A percentile compares a stretch with the other conserved stretches of the same genome.
Evolutionary conservation across 2,329 filamentous ascomycete genomes (phyloP).

Genomic region (Colletotrichum lupini): DNA sequence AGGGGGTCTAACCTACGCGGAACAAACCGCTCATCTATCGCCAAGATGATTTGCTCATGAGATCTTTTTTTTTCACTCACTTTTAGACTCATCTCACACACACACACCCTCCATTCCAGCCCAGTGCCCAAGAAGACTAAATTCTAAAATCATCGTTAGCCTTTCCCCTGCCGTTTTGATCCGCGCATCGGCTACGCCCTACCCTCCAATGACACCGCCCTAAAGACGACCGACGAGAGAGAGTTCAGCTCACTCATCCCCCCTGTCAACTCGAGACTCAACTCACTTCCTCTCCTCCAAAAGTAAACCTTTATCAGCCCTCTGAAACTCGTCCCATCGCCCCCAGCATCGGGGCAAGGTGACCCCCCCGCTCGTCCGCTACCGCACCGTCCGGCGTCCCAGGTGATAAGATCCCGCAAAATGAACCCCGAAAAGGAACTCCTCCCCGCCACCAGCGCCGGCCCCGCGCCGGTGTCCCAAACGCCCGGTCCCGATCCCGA

Average conservation of each 20-base stretch:
- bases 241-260: slow-evolving; percentile 25
- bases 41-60: slow-evolving; percentile 5
- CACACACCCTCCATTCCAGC: neutral
- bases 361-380: neutral
- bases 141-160: neutral
- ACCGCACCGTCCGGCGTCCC: too few species aligned
- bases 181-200: neutral
- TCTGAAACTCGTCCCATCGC: neutral
- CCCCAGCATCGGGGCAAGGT: neutral
- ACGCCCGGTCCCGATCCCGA: neutral
- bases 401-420: neutral
- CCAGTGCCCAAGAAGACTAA: neutral
- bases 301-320: neutral
- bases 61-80: neutral
- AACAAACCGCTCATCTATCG: neutral
- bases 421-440: slow-evolving; percentile 26
- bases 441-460: neutral
- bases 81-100: neutral
- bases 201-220: neutral
- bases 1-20: neutral
- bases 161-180: neutral
- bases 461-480: neutral
- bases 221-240: slow-evolving; percentile 1
- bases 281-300: too few species aligned
- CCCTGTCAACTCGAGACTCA: neutral